A percentile compares a stretch with the other conserved stretches of the same genome.
phyloP scores from a whole-genome alignment of 1,284 basidiomycete species.

The Pseudomicrostroma phylloplanum region DNA sequence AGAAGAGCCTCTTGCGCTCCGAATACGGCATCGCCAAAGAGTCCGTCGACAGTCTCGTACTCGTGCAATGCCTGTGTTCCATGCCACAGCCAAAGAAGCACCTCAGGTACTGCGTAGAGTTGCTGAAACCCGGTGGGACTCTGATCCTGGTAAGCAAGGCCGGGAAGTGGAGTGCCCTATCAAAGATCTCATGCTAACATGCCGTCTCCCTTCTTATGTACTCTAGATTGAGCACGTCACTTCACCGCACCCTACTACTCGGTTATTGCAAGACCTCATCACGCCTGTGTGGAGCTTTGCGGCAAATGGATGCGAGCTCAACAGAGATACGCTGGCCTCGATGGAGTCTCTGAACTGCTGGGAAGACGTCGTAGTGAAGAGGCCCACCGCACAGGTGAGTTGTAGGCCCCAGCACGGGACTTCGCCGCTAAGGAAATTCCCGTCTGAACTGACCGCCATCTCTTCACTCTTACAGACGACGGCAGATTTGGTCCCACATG shows the following conservation, averaged over 20 bases:
- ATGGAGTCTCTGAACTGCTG: constrained; percentile 26
- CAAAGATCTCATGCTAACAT: too few relatives aligned
- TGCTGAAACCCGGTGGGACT: constrained; percentile 33
- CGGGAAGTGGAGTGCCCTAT: too few relatives aligned
- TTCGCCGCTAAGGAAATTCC: too few relatives aligned
- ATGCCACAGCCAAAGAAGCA: constrained; percentile 29
- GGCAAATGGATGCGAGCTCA: constrained; percentile 27
- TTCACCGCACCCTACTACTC: constrained; percentile 19
- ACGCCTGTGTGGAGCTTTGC: constrained; percentile 24
- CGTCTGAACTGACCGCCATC: too few relatives aligned
- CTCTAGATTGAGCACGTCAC: constrained; percentile 31
- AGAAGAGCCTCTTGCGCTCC: constrained; percentile 9
- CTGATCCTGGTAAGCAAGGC: constrained; percentile 17
- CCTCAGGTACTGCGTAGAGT: constrained; percentile 23
- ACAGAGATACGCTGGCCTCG: constrained; percentile 23
- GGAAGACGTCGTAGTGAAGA: constrained; percentile 25
- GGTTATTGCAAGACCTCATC: constrained; percentile 22
- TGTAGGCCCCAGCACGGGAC: too few relatives aligned
- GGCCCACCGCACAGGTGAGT: neutral
- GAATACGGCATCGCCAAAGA: constrained; percentile 19
- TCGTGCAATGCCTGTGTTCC: constrained; percentile 39
- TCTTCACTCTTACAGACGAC: neutral
- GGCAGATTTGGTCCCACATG: neutral
- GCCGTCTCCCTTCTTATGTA: too few relatives aligned
- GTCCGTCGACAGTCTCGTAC: constrained; percentile 33